phyloP scores from a whole-genome alignment of 768 basidiomycete genomes.

The Agaricus sinodeliciosus region DNA sequence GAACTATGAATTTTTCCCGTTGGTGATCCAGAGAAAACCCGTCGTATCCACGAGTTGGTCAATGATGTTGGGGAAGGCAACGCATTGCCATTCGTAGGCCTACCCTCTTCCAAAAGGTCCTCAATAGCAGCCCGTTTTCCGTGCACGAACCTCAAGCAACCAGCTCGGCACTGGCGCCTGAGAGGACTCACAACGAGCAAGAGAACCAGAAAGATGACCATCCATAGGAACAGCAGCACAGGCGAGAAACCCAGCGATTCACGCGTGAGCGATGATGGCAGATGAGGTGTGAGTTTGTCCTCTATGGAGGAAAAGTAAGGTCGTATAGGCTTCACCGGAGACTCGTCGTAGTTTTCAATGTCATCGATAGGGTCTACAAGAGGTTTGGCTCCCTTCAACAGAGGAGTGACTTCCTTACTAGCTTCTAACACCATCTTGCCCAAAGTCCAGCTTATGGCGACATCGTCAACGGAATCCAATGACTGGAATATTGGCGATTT shows the following conservation, averaged over 20 bases:
- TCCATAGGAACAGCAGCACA: slow-evolving; percentile 52
- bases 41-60: slow-evolving; percentile 26
- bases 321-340: slow-evolving; percentile 57
- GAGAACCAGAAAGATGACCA: slow-evolving; percentile 35
- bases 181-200: slow-evolving; percentile 46
- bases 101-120: slow-evolving; percentile 50
- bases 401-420: slow-evolving; percentile 69
- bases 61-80: slow-evolving; percentile 28
- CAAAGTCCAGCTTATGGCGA: slow-evolving; percentile 95
- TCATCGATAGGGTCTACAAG: slow-evolving; percentile 72
- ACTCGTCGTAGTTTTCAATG: slow-evolving; percentile 42
- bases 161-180: slow-evolving; percentile 45
- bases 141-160: slow-evolving; percentile 39
- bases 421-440: slow-evolving; percentile 99
- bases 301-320: slow-evolving; percentile 55
- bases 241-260: slow-evolving; percentile 70
- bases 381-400: slow-evolving; percentile 39
- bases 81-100: slow-evolving; percentile 17
- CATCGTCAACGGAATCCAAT: slow-evolving; percentile 84
- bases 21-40: slow-evolving; percentile 20
- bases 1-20: background rate
- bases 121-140: slow-evolving; percentile 28
- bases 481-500: slow-evolving; percentile 79
- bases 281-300: slow-evolving; percentile 56
- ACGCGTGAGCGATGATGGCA: slow-evolving; percentile 57